Evolutionary conservation across 83 land plant species (phyloP).

Genomic region (Picea engelmannii): DNA sequence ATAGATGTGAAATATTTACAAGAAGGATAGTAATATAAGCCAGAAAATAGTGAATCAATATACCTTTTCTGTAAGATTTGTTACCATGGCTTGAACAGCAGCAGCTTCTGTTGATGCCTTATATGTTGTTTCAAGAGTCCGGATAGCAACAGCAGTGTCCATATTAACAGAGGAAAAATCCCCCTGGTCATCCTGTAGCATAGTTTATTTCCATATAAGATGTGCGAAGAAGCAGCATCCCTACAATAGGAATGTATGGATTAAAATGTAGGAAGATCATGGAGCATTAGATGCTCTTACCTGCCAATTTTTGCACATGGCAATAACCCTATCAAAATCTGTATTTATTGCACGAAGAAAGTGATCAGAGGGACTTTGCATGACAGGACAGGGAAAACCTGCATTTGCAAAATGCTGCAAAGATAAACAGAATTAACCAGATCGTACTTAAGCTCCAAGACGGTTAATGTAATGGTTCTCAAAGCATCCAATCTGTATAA

Average conservation of each 20-base stretch:
- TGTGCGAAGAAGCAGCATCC: too few species aligned
- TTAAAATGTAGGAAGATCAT: too few species aligned
- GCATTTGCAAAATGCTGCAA: slow-evolving; percentile 81
- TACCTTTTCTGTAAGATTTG: slow-evolving; percentile 66
- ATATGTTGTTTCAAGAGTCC: slow-evolving; percentile 72
- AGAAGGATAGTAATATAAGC: too few species aligned
- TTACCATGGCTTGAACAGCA: slow-evolving; percentile 63
- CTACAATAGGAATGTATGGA: too few species aligned
- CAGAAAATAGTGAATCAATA: too few species aligned
- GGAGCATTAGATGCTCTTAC: slow-evolving; percentile 21
- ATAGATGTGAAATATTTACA: too few species aligned
- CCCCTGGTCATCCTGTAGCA: slow-evolving; percentile 69
- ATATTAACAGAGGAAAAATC: slow-evolving; percentile 78
- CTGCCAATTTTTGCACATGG: slow-evolving; percentile 86
- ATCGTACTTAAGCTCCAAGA: too few species aligned
- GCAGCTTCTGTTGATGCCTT: slow-evolving; percentile 63
- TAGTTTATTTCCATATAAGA: not conserved
- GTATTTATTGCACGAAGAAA: slow-evolving; percentile 89
- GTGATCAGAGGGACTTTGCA: slow-evolving; percentile 94
- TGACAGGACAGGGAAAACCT: slow-evolving; percentile 90
- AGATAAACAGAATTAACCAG: too few species aligned
- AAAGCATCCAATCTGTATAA: too few species aligned
- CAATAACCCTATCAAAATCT: slow-evolving; percentile 86
- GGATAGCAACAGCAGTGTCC: slow-evolving; percentile 86
- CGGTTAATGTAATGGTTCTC: too few species aligned